These are phyloP conservation scores for Nothophytophthora sp. DNA, from an alignment of 352 stramenopile genomes.

Conservation along the genomic window DNA sequence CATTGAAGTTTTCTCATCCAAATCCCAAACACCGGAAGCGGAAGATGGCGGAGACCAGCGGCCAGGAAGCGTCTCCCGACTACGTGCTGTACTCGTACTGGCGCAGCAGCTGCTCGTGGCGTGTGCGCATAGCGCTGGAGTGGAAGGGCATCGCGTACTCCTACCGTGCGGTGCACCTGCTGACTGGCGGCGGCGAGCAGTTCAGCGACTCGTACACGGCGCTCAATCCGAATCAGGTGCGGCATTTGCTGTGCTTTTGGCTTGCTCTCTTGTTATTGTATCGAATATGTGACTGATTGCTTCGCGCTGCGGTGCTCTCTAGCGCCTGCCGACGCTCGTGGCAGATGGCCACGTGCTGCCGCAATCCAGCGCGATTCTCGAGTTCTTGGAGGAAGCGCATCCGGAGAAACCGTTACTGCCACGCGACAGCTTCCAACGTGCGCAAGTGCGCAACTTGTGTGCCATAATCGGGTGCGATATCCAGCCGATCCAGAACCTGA, in stretches of 20 bases:
- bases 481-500: constrained; percentile 92
- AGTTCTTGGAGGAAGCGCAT: constrained; percentile 92
- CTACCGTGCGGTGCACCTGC: constrained; percentile 73
- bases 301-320: not conserved
- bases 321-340: constrained; percentile 84
- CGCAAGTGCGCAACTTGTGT: constrained; percentile 85
- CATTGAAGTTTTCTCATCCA: too few relatives aligned
- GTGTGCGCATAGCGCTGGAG: constrained; percentile 87
- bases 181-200: constrained; percentile 62
- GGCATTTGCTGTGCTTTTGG: not conserved
- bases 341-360: constrained; percentile 73
- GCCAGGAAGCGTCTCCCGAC: too few relatives aligned
- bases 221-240: constrained; percentile 68
- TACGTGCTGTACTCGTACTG: constrained; percentile 87
- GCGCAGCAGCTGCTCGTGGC: constrained; percentile 89
- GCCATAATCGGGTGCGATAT: constrained; percentile 92
- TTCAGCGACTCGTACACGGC: constrained; percentile 52
- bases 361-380: constrained; percentile 92
- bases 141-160: constrained; percentile 87
- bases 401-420: constrained; percentile 76
- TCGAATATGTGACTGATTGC: not conserved
- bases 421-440: constrained; percentile 59
- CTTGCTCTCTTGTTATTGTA: not conserved
- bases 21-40: too few relatives aligned
- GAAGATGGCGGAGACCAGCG: constrained; percentile 8